These are phyloP conservation scores for Hamamelis virginiana DNA, from an alignment of 164 flowering plant genomes.

Conservation along the genomic window DNA sequence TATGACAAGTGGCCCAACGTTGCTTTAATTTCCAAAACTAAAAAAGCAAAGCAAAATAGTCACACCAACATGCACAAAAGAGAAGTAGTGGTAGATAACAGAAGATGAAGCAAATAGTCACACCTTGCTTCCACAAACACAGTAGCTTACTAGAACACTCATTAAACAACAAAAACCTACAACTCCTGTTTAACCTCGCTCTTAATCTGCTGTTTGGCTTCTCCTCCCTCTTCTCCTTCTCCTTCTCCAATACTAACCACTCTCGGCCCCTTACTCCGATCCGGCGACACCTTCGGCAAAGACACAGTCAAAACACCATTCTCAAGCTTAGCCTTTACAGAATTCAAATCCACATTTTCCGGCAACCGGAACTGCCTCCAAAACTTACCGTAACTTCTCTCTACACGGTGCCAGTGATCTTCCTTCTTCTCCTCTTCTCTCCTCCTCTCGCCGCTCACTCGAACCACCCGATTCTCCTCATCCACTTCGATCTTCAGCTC, in stretches of 20 bases:
- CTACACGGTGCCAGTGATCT: constrained; percentile 40
- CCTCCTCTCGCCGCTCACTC: constrained; percentile 39
- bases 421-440: constrained; percentile 33
- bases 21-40: no score
- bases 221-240: neutral
- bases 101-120: no score
- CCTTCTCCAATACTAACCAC: constrained; percentile 20
- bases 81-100: no score
- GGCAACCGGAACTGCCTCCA: constrained; percentile 47
- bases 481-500: constrained; percentile 42
- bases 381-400: constrained; percentile 40
- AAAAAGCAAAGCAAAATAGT: no score
- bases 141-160: no score
- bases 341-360: constrained; percentile 41
- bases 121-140: no score
- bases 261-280: constrained; percentile 38
- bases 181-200: no score
- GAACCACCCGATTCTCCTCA: constrained; percentile 25
- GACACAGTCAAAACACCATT: constrained; percentile 43
- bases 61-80: no score
- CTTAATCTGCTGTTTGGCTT: no score
- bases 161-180: no score
- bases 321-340: constrained; percentile 40
- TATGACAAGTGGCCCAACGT: no score
- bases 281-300: constrained; percentile 37